phyloP scores from a whole-genome alignment of 2,329 filamentous ascomycete species.

The Hysterium pulicare region DNA sequence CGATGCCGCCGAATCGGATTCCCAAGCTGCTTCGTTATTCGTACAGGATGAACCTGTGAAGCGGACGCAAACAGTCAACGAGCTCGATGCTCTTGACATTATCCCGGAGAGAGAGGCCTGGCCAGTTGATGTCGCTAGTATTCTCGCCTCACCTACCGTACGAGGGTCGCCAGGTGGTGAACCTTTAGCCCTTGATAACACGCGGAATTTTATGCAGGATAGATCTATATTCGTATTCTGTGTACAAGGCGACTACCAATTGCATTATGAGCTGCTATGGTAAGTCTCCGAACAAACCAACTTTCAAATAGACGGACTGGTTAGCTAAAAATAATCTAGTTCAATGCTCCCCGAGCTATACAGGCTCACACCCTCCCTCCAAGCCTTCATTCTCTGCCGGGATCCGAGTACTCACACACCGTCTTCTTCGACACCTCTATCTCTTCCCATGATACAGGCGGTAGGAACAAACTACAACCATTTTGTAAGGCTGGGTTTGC shows the following conservation, averaged over 20 bases:
- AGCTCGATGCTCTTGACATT: conserved; percentile 33
- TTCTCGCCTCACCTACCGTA: conserved; percentile 27
- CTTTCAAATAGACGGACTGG: too few species aligned
- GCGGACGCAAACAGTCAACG: conserved; percentile 32
- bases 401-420: conserved; percentile 27
- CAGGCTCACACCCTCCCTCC: conserved; percentile 27
- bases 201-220: conserved; percentile 16
- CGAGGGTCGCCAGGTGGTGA: conserved; percentile 10
- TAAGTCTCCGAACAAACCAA: conserved; percentile 12
- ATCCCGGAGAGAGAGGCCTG: conserved; percentile 27
- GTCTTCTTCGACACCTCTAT: conserved; percentile 21
- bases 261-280: conserved; percentile 37
- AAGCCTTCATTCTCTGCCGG: conserved; percentile 33
- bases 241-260: conserved; percentile 28
- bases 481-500: conserved; percentile 39
- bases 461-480: conserved; percentile 32
- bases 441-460: conserved; percentile 31
- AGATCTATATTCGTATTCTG: conserved; percentile 26
- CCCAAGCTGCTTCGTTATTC: conserved; percentile 18
- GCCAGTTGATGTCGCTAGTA: conserved; percentile 28
- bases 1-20: conserved; percentile 13
- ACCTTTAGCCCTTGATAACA: conserved; percentile 26
- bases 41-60: conserved; percentile 21
- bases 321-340: conserved; percentile 15
- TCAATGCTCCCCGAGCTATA: conserved; percentile 28